Evolutionary conservation across 495 filamentous ascomycete genomes (phyloP).

Genomic region (Aspergillus taichungensis): DNA sequence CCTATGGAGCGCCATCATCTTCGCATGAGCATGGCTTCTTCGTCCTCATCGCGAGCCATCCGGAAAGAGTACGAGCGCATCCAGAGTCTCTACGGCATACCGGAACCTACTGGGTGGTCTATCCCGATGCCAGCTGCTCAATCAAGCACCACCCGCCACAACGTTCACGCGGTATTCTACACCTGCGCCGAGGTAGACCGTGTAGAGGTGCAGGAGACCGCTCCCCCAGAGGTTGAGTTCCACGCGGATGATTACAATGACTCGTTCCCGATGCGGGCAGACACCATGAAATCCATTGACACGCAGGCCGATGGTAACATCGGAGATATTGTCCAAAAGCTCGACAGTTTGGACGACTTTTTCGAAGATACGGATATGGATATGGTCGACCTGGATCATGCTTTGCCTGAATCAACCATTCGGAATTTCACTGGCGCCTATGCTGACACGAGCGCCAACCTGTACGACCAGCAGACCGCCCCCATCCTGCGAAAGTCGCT

Average conservation of each 20-base stretch:
- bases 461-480: conserved; percentile 90
- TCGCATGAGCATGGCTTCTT: conserved; percentile 87
- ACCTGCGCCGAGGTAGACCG: conserved; percentile 64
- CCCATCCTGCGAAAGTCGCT: conserved; percentile 84
- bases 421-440: conserved; percentile 55
- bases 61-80: conserved; percentile 92
- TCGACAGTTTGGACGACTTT: conserved; percentile 92
- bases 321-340: conserved; percentile 77
- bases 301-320: conserved; percentile 67
- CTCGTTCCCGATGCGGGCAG: conserved; percentile 67
- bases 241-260: conserved; percentile 79
- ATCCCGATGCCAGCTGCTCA: conserved; percentile 88
- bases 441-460: conserved; percentile 68
- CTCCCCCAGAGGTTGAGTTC: conserved; percentile 85
- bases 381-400: conserved; percentile 37
- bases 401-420: conserved; percentile 43
- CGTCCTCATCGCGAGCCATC: conserved; percentile 68
- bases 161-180: conserved; percentile 95
- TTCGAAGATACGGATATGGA: conserved; percentile 62
- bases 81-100: conserved; percentile 91
- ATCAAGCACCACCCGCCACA: conserved; percentile 71
- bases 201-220: conserved; percentile 46
- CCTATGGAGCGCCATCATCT: conserved; percentile 89
- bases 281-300: conserved; percentile 89
- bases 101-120: conserved; percentile 92